Evolutionary conservation across 208 protist genomes (phyloP), one percentile per base, ranked within the genome.

Genomic region (Leishmania arabica): DNA sequence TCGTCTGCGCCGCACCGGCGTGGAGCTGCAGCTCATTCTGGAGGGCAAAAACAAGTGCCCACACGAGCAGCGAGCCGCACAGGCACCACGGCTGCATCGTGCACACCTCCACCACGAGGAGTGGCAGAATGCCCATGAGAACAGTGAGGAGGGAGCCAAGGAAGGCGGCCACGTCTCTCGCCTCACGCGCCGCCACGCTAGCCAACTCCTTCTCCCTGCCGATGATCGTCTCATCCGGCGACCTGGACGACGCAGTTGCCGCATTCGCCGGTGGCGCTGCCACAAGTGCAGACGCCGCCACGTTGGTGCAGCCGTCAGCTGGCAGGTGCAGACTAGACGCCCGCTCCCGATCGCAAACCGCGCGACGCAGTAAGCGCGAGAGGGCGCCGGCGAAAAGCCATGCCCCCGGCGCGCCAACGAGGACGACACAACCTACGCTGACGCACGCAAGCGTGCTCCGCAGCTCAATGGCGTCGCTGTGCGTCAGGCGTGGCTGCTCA

Each of bases 51-150:
- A 78, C 69, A 13, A 90, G 34, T 1, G 78, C 64, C 65, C 71
- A 81, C 7, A 92, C 58, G 40, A 92, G 60, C 1, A 86, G 75
- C 1, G 70, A 71, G 17, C 76, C 81, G 17, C 58, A 79, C 53
- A 84, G 69, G 60, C 77, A 87, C 68, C 78, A 84, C 47, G 89
- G 87, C 74, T 83, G 65, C 65, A 90, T 56, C 15, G 86, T 86
- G 68, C 79, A 47, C 60, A 90, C n/a, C 77, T 93, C 90, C 53
- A 93, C 21, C 31, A 84, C 81, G 2, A 91, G 82, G 21, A 89
- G 68, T 34, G 90, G 90, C 73, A 90, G 31, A 1, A 93, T 24
- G 13, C 79, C 81, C 15, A 72, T 47, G 4, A 83, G 0, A 7
- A 84, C 83, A 11, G 85, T 45, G 5, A 79, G 53, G 17, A 85